Conservation (phyloP, 176 grass and related monocot species). For the Avena eriantha region DNA sequence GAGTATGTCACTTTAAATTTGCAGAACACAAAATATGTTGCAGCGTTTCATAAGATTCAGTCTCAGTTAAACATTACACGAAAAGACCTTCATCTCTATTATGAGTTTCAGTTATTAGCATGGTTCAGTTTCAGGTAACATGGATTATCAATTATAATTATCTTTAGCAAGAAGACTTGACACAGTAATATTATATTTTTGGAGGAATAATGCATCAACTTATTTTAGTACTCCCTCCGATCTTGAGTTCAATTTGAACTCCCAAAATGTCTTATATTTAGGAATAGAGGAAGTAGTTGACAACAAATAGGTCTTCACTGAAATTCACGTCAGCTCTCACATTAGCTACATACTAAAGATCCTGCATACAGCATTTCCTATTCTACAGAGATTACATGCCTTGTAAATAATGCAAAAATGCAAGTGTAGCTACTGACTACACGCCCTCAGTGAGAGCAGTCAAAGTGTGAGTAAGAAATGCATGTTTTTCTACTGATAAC, state of each 20-base stretch:
- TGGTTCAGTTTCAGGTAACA: not conserved
- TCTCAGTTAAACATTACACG: conserved; percentile 2
- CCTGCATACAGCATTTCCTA: not conserved
- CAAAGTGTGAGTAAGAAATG: not conserved
- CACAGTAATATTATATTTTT: too few relatives aligned
- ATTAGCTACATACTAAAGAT: not conserved
- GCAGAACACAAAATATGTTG: not conserved
- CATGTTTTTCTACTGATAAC: not conserved
- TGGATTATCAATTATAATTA: not conserved
- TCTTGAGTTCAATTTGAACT: too few relatives aligned
- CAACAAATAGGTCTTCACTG: not conserved
- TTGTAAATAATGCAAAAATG: conserved; percentile 25
- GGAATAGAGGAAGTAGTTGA: not conserved
- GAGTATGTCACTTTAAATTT: conserved; percentile 28
- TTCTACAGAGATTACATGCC: conserved; percentile 9
- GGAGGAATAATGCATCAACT: not conserved
- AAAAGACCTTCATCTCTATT: conserved; percentile 22
- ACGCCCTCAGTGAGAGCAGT: not conserved
- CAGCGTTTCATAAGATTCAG: not conserved
- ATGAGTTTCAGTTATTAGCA: not conserved
- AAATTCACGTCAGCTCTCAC: not conserved
- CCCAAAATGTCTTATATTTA: too few relatives aligned
- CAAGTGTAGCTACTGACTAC: not conserved
- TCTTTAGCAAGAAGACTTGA: not conserved
- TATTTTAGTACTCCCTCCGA: not conserved